Evolutionary conservation across 163 green algal species (phyloP).

Genomic region (Prototheca cutis): DNA sequence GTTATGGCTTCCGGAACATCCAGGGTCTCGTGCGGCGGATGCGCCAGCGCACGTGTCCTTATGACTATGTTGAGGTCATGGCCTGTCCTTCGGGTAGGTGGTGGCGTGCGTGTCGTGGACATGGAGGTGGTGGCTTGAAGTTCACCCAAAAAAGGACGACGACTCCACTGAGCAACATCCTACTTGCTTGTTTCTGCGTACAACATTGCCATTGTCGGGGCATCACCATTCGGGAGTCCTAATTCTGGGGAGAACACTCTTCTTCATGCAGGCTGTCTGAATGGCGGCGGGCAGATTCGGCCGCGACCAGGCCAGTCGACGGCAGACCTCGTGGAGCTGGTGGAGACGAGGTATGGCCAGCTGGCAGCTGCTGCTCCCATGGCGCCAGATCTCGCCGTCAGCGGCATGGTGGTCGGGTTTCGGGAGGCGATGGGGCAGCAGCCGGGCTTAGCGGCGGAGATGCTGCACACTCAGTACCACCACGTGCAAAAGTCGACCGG

Average conservation of each 20-base stretch:
- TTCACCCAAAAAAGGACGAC: too few species aligned
- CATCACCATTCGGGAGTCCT: too few species aligned
- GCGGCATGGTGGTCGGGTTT: background rate
- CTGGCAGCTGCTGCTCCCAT: too few species aligned
- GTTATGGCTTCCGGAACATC: constrained; percentile 97
- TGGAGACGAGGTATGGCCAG: constrained; percentile 54
- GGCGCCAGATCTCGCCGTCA: background rate
- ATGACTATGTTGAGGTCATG: constrained; percentile 81
- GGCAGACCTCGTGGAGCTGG: constrained; percentile 42
- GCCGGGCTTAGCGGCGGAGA: background rate
- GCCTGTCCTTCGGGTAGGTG: constrained; percentile 59
- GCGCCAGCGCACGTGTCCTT: constrained; percentile 49
- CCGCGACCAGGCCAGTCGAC: constrained; percentile 12
- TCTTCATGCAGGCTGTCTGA: constrained; percentile 87
- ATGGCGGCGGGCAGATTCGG: constrained; percentile 84
- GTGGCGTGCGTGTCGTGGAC: too few species aligned
- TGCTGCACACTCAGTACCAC: background rate
- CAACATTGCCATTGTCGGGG: too few species aligned
- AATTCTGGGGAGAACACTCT: too few species aligned
- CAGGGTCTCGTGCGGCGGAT: constrained; percentile 85
- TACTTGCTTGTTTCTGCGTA: too few species aligned
- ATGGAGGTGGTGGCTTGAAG: background rate
- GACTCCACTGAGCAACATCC: too few species aligned
- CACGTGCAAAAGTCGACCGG: background rate
- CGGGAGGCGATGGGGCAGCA: background rate